phyloP scores from a whole-genome alignment of 1,284 basidiomycete species.

The Gastroboletus turbinatus region DNA sequence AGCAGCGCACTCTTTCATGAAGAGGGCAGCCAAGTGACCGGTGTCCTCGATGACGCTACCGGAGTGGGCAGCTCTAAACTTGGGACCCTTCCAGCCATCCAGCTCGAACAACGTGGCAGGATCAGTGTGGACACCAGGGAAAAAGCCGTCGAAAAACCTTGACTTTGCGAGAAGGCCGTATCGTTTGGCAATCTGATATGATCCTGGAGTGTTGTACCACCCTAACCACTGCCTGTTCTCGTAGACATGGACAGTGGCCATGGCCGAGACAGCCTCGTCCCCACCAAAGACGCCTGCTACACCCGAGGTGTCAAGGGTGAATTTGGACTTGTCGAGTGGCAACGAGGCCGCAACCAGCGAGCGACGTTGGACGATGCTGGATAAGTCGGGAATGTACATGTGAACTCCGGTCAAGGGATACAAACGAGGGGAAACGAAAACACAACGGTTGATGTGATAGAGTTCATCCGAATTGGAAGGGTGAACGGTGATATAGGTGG shows the following conservation, averaged over 20 bases:
- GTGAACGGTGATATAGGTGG: no score
- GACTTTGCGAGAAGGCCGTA: conserved; percentile 30
- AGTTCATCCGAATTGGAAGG: no score
- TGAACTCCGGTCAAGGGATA: neutral
- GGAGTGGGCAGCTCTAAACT: conserved; percentile 28
- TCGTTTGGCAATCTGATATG: conserved; percentile 34
- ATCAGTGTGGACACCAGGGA: conserved; percentile 31
- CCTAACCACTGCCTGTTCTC: conserved; percentile 31
- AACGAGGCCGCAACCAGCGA: conserved; percentile 11
- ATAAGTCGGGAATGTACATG: conserved; percentile 24
- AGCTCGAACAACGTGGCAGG: conserved; percentile 30
- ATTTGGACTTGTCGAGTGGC: conserved; percentile 20
- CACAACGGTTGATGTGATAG: neutral
- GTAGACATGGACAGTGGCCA: conserved; percentile 36
- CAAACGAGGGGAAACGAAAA: conserved; percentile 6
- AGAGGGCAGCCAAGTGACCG: conserved; percentile 27
- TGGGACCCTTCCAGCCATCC: conserved; percentile 30
- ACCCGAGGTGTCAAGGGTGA: conserved; percentile 30
- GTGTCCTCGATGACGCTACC: conserved; percentile 31
- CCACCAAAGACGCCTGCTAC: conserved; percentile 35
- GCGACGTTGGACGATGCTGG: conserved; percentile 16
- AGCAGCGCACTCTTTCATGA: conserved; percentile 22
- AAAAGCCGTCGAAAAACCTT: conserved; percentile 32
- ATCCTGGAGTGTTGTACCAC: conserved; percentile 39
- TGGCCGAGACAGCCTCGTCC: conserved; percentile 36